These are phyloP conservation scores for Aspergillus viridinutans DNA, from an alignment of 2,329 filamentous ascomycete species.

Conservation along the genomic window DNA sequence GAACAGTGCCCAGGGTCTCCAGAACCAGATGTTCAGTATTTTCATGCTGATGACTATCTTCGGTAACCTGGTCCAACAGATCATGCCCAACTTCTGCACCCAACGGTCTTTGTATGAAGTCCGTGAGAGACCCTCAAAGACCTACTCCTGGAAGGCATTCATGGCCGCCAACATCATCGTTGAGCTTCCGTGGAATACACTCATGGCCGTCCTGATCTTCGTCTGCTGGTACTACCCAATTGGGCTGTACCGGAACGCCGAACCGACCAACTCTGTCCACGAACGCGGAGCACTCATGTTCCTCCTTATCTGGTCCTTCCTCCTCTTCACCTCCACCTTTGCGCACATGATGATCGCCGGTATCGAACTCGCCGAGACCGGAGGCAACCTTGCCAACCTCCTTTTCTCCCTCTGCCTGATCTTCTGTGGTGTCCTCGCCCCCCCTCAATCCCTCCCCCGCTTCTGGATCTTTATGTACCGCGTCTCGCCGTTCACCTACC, in stretches of 20 bases:
- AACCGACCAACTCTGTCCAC: constrained; percentile 34
- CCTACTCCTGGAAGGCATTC: constrained; percentile 72
- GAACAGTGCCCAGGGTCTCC: constrained; percentile 72
- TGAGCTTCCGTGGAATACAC: constrained; percentile 63
- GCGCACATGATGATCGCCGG: constrained; percentile 70
- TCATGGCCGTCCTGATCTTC: constrained; percentile 61
- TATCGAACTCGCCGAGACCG: constrained; percentile 65
- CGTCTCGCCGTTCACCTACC: constrained; percentile 63
- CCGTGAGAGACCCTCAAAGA: constrained; percentile 60
- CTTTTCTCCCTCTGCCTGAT: constrained; percentile 56
- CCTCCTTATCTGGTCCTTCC: constrained; percentile 60
- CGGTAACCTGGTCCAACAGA: constrained; percentile 52
- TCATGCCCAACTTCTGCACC: constrained; percentile 57
- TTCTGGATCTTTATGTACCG: constrained; percentile 81
- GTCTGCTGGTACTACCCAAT: constrained; percentile 66
- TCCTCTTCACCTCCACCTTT: constrained; percentile 69
- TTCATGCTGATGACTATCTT: constrained; percentile 85
- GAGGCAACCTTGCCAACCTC: constrained; percentile 59
- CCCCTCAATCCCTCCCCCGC: constrained; percentile 55
- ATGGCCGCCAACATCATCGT: constrained; percentile 67
- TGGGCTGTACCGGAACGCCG: constrained; percentile 42
- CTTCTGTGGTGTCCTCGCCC: constrained; percentile 54
- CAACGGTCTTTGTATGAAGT: constrained; percentile 58
- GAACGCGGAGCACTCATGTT: constrained; percentile 63
- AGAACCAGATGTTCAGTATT: constrained; percentile 87